These are phyloP conservation scores for Coemansia sp. DNA, from an alignment of 192 early-diverging fungal genomes.

Conservation along the genomic window DNA sequence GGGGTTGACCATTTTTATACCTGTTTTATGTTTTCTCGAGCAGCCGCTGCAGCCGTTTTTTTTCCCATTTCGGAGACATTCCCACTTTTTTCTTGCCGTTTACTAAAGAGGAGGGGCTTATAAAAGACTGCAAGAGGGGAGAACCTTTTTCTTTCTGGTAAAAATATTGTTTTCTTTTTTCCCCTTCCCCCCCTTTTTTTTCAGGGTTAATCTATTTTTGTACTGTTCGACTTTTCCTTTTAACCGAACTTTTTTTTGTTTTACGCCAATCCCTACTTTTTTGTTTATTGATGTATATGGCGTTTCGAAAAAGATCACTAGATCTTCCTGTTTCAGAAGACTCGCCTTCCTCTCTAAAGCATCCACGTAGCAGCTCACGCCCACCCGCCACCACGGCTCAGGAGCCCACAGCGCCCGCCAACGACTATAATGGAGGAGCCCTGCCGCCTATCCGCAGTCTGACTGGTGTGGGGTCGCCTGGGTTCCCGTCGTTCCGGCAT, in stretches of 20 bases:
- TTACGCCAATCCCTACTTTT: constrained; percentile 4
- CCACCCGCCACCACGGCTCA: not conserved
- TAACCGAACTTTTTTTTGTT: constrained; percentile 6
- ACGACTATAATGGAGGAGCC: not conserved
- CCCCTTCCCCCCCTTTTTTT: constrained; percentile 3
- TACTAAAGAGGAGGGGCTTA: not conserved
- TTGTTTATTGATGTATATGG: constrained; percentile 38
- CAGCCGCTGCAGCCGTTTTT: constrained; percentile 1
- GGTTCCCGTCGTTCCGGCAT: constrained; percentile 3
- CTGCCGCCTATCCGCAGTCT: constrained; percentile 48
- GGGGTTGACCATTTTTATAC: constrained; percentile 11
- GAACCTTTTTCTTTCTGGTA: not conserved
- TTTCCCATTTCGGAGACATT: constrained; percentile 2
- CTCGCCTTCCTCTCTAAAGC: constrained; percentile 16
- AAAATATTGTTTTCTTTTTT: constrained; percentile 6
- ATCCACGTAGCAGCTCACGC: constrained; percentile 21
- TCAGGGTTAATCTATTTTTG: constrained; percentile 4
- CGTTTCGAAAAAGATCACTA: constrained; percentile 49
- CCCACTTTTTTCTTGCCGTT: not conserved
- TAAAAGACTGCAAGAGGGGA: not conserved
- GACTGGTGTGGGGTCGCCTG: not conserved
- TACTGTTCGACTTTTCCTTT: not conserved
- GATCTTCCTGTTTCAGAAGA: constrained; percentile 32
- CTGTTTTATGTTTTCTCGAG: not conserved
- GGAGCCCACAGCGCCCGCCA: not conserved